Evolutionary conservation across 2,329 filamentous ascomycete genomes (phyloP).

Genomic region (Neofusicoccum laricinum): DNA sequence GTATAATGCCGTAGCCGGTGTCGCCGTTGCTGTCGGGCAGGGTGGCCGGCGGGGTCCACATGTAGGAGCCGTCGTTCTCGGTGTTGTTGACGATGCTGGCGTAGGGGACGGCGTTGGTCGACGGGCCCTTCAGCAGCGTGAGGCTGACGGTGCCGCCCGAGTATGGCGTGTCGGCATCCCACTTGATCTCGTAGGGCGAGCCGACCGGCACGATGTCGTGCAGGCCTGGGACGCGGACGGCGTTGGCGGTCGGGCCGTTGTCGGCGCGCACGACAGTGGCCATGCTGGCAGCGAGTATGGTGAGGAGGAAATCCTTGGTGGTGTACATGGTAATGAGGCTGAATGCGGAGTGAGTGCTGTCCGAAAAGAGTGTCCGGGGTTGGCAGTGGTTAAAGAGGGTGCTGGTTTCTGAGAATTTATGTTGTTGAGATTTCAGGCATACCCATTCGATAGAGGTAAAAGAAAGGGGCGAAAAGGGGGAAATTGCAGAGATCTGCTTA

Average conservation of each 20-base stretch:
- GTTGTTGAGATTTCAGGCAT: no score
- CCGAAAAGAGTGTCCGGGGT: not conserved
- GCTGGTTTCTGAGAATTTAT: no score
- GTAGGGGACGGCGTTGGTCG: slow-evolving; percentile 52
- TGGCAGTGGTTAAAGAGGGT: not conserved
- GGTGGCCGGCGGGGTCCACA: slow-evolving; percentile 51
- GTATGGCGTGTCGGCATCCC: slow-evolving; percentile 47
- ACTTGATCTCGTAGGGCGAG: slow-evolving; percentile 57
- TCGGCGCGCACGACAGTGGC: slow-evolving; percentile 40
- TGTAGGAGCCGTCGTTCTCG: slow-evolving; percentile 54
- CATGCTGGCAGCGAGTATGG: slow-evolving; percentile 53
- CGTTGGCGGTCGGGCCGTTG: slow-evolving; percentile 47
- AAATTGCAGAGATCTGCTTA: not conserved
- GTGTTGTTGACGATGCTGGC: slow-evolving; percentile 49
- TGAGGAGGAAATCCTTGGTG: slow-evolving; percentile 41
- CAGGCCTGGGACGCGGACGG: slow-evolving; percentile 49
- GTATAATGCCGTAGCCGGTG: slow-evolving; percentile 58
- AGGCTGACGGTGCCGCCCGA: slow-evolving; percentile 50
- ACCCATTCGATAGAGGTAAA: not conserved
- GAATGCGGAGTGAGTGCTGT: not conserved
- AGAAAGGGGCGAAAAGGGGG: not conserved
- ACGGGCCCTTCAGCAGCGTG: slow-evolving; percentile 58
- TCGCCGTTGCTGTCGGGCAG: slow-evolving; percentile 43
- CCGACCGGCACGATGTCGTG: slow-evolving; percentile 51
- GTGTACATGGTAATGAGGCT: slow-evolving; percentile 30